phyloP scores from a whole-genome alignment of 768 basidiomycete genomes.

The Trametes cinnabarina region DNA sequence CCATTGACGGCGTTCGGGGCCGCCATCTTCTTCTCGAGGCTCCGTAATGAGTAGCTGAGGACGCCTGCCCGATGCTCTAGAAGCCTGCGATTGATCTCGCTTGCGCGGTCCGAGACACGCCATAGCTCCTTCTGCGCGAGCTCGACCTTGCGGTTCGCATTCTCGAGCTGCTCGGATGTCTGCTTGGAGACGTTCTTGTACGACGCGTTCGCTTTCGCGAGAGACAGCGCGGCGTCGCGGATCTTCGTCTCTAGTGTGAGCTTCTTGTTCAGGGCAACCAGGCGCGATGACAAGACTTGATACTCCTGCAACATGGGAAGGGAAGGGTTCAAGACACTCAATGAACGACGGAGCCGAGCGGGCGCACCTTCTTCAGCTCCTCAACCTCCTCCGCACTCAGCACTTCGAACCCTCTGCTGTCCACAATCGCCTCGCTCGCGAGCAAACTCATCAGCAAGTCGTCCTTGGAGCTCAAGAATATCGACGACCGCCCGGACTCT shows the following conservation, averaged over 20 bases:
- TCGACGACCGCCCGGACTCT: slow-evolving; percentile 45
- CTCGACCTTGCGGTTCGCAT: slow-evolving; percentile 72
- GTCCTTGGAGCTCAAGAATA: slow-evolving; percentile 60
- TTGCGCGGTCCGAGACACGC: slow-evolving; percentile 61
- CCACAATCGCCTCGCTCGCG: slow-evolving; percentile 92
- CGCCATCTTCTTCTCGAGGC: slow-evolving; percentile 56
- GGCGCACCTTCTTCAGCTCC: slow-evolving; percentile 65
- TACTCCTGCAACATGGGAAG: slow-evolving; percentile 56
- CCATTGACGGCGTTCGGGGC: slow-evolving; percentile 13
- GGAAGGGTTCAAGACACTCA: slow-evolving; percentile 10
- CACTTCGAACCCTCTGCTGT: slow-evolving; percentile 79
- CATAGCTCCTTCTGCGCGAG: slow-evolving; percentile 68
- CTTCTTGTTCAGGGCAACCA: slow-evolving; percentile 68
- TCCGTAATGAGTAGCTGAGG: slow-evolving; percentile 66
- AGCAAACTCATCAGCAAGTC: slow-evolving; percentile 87
- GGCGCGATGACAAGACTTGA: slow-evolving; percentile 61
- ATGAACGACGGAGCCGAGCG: slow-evolving; percentile 35
- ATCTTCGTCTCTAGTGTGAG: slow-evolving; percentile 82
- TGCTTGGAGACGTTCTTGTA: slow-evolving; percentile 62
- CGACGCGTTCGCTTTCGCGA: slow-evolving; percentile 62
- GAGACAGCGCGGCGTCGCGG: slow-evolving; percentile 78
- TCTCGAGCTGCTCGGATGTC: slow-evolving; percentile 66
- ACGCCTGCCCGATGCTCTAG: slow-evolving; percentile 85
- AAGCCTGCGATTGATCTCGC: slow-evolving; percentile 60
- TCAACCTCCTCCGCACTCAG: slow-evolving; percentile 72